A percentile compares a stretch with the other conserved stretches of the same genome.
These are phyloP conservation scores for Trifolium repens DNA, from an alignment of 306 rosid species.

Conservation along the genomic window DNA sequence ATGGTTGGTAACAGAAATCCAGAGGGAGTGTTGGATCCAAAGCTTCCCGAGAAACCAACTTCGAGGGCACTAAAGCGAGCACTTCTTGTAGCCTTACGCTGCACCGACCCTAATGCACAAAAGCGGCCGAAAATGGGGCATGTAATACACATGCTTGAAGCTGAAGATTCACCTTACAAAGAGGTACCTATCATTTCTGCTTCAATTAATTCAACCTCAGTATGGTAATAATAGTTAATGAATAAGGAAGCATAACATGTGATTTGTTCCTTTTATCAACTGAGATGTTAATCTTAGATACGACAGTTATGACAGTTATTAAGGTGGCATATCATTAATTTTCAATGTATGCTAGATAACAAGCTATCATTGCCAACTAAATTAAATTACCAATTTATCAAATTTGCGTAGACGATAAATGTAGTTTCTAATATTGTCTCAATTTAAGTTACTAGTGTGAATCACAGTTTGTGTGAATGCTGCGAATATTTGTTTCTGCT, in stretches of 20 bases:
- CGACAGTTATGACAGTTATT: neutral
- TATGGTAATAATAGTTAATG: slow-evolving; percentile 7
- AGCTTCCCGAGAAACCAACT: slow-evolving; percentile 75
- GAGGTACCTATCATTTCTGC: slow-evolving; percentile 57
- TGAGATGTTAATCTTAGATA: neutral
- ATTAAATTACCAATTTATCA: slow-evolving; percentile 2
- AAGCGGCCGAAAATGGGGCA: slow-evolving; percentile 92
- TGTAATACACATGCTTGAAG: slow-evolving; percentile 92
- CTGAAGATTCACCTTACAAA: slow-evolving; percentile 75
- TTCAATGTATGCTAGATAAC: slow-evolving; percentile 14
- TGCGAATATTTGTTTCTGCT: slow-evolving; percentile 1
- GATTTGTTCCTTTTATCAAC: slow-evolving; percentile 13
- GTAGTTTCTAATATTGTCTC: slow-evolving; percentile 29
- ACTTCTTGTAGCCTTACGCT: slow-evolving; percentile 87
- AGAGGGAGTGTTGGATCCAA: slow-evolving; percentile 85
- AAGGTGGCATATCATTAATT: slow-evolving; percentile 18
- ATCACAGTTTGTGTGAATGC: slow-evolving; percentile 8
- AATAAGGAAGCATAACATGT: neutral
- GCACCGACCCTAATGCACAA: slow-evolving; percentile 81
- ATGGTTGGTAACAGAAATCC: slow-evolving; percentile 79
- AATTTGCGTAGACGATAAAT: slow-evolving; percentile 20
- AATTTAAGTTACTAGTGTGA: neutral
- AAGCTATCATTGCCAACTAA: neutral
- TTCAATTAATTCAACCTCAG: slow-evolving; percentile 34
- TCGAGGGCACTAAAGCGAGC: slow-evolving; percentile 80